Evolutionary conservation across 768 basidiomycete species (phyloP).

Genomic region (Podaxis sp.): DNA sequence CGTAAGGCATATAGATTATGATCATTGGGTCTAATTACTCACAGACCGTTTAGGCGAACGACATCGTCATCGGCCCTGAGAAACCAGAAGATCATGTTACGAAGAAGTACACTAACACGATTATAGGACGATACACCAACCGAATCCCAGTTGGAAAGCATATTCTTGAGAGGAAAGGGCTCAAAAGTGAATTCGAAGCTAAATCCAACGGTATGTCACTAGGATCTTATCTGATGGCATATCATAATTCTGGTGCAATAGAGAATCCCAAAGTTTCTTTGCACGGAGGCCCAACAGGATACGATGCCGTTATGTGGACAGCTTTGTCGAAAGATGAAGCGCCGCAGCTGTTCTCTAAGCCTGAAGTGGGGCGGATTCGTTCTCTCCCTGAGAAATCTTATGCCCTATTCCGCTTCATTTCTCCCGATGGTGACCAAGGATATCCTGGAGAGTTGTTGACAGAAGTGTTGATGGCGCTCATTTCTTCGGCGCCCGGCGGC

Average conservation of each 20-base stretch:
- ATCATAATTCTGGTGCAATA: conserved; percentile 18
- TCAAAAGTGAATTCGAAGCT: conserved; percentile 45
- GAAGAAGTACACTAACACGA: conserved; percentile 70
- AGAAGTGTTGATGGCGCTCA: conserved; percentile 55
- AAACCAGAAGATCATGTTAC: conserved; percentile 51
- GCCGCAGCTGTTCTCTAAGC: conserved; percentile 52
- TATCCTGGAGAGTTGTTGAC: conserved; percentile 59
- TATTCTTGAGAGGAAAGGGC: conserved; percentile 49
- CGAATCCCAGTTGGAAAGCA: conserved; percentile 63
- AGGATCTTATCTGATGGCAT: background rate
- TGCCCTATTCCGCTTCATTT: conserved; percentile 56
- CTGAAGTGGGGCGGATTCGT: conserved; percentile 48
- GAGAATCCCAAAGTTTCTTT: conserved; percentile 59
- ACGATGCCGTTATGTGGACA: conserved; percentile 57
- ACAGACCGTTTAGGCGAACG: conserved; percentile 53
- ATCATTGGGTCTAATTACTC: conserved; percentile 6
- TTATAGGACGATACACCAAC: conserved; percentile 74
- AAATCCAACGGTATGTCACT: conserved; percentile 35
- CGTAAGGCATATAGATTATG: conserved; percentile 33
- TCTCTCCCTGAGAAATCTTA: conserved; percentile 29
- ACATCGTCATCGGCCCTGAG: conserved; percentile 75
- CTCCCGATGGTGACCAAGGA: conserved; percentile 68
- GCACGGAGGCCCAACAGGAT: conserved; percentile 70
- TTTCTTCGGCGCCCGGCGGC: conserved; percentile 29
- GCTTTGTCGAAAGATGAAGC: conserved; percentile 36